Percentiles rank a stretch among this genome's conserved stretches.
Evolutionary conservation across 164 flowering plant genomes (phyloP).

Genomic region (Kalanchoe fedtschenkoi): DNA sequence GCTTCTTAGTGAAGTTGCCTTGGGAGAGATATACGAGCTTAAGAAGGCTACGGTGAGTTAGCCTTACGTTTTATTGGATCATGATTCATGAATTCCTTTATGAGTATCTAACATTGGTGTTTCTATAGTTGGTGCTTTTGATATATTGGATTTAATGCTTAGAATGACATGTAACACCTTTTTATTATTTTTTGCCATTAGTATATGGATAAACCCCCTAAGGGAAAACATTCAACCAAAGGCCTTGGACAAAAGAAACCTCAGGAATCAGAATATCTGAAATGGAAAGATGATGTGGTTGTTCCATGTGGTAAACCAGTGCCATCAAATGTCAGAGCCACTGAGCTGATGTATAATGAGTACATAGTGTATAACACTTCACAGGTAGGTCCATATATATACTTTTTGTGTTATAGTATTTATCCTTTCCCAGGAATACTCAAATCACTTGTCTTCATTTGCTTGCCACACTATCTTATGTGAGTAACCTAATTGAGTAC

Average conservation of each 20-base stretch:
- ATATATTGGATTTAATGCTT: too few relatives aligned
- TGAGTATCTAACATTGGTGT: not conserved
- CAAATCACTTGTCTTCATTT: too few relatives aligned
- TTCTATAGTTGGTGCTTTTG: not conserved
- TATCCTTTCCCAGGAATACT: too few relatives aligned
- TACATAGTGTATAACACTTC: constrained; percentile 80
- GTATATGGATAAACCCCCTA: constrained; percentile 90
- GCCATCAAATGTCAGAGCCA: constrained; percentile 50
- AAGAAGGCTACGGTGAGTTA: constrained; percentile 57
- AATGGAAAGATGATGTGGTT: constrained; percentile 75
- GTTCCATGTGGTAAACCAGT: constrained; percentile 94
- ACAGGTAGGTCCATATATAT: too few relatives aligned
- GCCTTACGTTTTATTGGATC: not conserved
- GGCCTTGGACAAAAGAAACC: constrained; percentile 86
- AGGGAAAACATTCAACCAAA: constrained; percentile 92
- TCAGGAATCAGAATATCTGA: constrained; percentile 44
- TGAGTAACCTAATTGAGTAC: too few relatives aligned
- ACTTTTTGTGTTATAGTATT: too few relatives aligned
- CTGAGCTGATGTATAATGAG: constrained; percentile 89
- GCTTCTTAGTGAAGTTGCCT: constrained; percentile 94
- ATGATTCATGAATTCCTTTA: too few relatives aligned
- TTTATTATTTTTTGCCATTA: constrained; percentile 12
- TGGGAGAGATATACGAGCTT: constrained; percentile 81
- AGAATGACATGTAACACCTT: not conserved
- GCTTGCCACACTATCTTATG: too few relatives aligned